Evolutionary conservation across 208 protist genomes (phyloP), one percentile per base, ranked within the genome.

Genomic region (Porcisia deanei): DNA sequence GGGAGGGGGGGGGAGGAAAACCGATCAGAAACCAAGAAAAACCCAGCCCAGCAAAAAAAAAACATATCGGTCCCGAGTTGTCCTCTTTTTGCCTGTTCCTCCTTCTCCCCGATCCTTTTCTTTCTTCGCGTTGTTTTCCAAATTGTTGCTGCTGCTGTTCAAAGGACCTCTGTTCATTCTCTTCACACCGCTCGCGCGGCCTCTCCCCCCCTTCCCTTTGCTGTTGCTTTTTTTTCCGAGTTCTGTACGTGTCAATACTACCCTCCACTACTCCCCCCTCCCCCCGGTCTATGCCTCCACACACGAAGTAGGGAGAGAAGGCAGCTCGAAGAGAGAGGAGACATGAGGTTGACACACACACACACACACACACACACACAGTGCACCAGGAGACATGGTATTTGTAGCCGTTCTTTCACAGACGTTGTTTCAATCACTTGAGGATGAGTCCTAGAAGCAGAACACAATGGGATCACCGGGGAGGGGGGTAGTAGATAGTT

Each of bases 351-450:
- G 3, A 66, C 39, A 20, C 45, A 9, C 37, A 49, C 61, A 47
- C 14, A 65, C 60, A 49, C 61, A 47, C 14, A 65, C 60, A 41
- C 59, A 64, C 59, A 45, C 61, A 30, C 43, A 25, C 39, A 68
- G 30, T 30, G 25, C 57, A 60, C 57, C 16, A 22, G 57, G 22
- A 25, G 22, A 60, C 64, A 54, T 39, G 6, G 37, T 43, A 12
- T 22, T 14, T 43, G 59, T 68, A 20, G 18, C 22, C 3, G 18
- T 43, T 30, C 43, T 20, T 34, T n/a, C 52, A 53, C 22, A 8
- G 12, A 45, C 14, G 14, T 43, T 64, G 37, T 22, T 64, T 18
- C 34, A 6, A 1, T 43, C 37, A 64, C 37, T 12, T 34, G 2
- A 7, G 57, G 57, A 61, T 61, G 10, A 61, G 57, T 37, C 16